phyloP scores from a whole-genome alignment of 202 grass and related monocot species.

The Zoysia matrella region DNA sequence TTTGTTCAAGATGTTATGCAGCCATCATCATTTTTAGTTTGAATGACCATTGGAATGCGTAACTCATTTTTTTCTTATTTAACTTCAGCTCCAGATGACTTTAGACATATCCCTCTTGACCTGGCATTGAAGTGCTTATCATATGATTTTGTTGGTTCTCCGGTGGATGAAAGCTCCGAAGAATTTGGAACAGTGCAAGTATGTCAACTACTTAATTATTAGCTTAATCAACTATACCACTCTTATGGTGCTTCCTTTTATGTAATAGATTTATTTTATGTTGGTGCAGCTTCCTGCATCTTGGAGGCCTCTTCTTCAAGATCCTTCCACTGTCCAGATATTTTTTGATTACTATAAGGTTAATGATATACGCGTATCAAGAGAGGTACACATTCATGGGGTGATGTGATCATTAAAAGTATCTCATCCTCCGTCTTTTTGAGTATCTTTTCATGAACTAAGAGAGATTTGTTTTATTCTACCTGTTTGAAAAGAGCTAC shows the following conservation, averaged over 20 bases:
- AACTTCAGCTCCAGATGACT: slow-evolving; percentile 70
- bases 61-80: slow-evolving; percentile 20
- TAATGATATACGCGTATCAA: slow-evolving; percentile 73
- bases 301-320: slow-evolving; percentile 93
- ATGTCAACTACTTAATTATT: slow-evolving; percentile 45
- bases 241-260: slow-evolving; percentile 19
- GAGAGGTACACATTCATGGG: slow-evolving; percentile 72
- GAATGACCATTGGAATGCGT: slow-evolving; percentile 31
- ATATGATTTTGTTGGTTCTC: slow-evolving; percentile 96
- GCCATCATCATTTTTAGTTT: background rate
- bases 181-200: slow-evolving; percentile 99
- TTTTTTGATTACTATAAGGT: slow-evolving; percentile 98
- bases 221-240: slow-evolving; percentile 12
- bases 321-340: slow-evolving; percentile 92
- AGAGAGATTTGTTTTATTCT: slow-evolving; percentile 12
- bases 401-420: slow-evolving; percentile 15
- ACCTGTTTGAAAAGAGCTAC: slow-evolving; percentile 20
- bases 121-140: slow-evolving; percentile 96
- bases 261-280: slow-evolving; percentile 27
- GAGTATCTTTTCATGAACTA: slow-evolving; percentile 17
- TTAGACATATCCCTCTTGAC: slow-evolving; percentile 78
- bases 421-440: background rate
- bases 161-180: slow-evolving; percentile 98
- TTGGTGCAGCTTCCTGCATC: slow-evolving; percentile 88
- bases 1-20: slow-evolving; percentile 60